Percentiles rank a stretch among this genome's conserved stretches.
Evolutionary conservation across 371 early-diverging fungal species (phyloP).

Genomic region (Syncephalis fuscata): DNA sequence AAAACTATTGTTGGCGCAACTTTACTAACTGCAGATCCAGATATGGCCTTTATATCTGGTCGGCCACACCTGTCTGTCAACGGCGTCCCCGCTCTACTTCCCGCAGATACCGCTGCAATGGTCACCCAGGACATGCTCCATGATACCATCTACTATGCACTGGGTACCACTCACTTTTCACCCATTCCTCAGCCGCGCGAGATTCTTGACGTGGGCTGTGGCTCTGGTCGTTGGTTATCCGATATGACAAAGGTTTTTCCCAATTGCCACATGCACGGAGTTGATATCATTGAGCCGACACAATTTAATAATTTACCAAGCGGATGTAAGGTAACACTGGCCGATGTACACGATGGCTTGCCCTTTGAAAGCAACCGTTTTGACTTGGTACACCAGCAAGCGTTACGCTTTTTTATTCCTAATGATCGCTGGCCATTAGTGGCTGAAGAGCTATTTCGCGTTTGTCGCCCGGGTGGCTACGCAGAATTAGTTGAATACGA

Average conservation of each 20-base stretch:
- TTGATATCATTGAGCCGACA: background rate
- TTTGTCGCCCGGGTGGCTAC: background rate
- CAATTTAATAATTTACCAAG: background rate
- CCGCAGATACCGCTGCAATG: no score
- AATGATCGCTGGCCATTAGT: background rate
- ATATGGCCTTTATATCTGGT: no score
- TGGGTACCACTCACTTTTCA: no score
- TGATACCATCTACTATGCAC: no score
- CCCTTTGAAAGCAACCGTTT: background rate
- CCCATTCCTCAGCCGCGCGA: slow-evolving; percentile 4
- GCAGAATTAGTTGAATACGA: background rate
- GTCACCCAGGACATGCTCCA: no score
- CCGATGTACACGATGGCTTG: background rate
- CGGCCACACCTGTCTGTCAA: no score
- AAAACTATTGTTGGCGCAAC: no score
- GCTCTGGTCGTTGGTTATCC: slow-evolving; percentile 1
- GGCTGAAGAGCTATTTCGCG: background rate
- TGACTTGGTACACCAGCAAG: background rate
- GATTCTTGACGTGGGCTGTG: slow-evolving; percentile 2
- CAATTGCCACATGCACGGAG: slow-evolving; percentile 1
- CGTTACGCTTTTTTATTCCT: background rate
- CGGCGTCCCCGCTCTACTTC: no score
- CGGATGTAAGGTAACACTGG: background rate
- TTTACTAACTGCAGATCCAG: no score
- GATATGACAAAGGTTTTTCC: slow-evolving; percentile 3